Percentiles rank a stretch among this genome's conserved stretches.
phyloP scores from a whole-genome alignment of 768 basidiomycete species.

The Tricholoma sp. region DNA sequence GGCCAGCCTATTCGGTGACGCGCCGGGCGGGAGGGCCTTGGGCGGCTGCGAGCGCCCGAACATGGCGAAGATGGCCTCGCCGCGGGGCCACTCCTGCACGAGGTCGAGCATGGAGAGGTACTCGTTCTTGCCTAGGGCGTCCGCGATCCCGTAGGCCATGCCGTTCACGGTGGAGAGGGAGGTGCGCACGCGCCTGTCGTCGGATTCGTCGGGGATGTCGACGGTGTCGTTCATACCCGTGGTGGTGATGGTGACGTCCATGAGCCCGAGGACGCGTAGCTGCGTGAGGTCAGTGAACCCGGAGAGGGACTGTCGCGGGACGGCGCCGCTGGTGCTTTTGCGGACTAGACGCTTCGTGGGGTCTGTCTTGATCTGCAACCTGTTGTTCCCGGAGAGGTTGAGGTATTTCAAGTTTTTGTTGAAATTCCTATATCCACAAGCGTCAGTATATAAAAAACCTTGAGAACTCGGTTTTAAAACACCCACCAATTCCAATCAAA shows the following conservation, averaged over 20 bases:
- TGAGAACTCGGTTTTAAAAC: neutral
- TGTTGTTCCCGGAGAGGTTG: slow-evolving; percentile 95
- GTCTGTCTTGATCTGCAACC: slow-evolving; percentile 90
- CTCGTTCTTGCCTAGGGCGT: slow-evolving; percentile 78
- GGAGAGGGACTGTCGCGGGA: slow-evolving; percentile 44
- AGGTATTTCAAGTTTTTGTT: slow-evolving; percentile 91
- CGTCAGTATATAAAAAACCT: neutral
- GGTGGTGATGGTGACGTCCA: slow-evolving; percentile 88
- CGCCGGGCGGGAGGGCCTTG: slow-evolving; percentile 34
- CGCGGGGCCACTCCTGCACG: slow-evolving; percentile 77
- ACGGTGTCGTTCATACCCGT: slow-evolving; percentile 43
- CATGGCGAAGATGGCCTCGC: slow-evolving; percentile 93
- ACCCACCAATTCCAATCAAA: slow-evolving; percentile 99
- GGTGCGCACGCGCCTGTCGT: slow-evolving; percentile 88
- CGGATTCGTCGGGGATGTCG: slow-evolving; percentile 78
- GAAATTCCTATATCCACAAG: slow-evolving; percentile 70
- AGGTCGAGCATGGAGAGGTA: slow-evolving; percentile 88
- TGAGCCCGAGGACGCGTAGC: slow-evolving; percentile 88
- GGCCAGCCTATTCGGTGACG: slow-evolving; percentile 63
- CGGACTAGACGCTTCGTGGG: slow-evolving; percentile 27
- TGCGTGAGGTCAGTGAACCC: slow-evolving; percentile 86
- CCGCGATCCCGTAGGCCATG: slow-evolving; percentile 96
- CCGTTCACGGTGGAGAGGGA: slow-evolving; percentile 84
- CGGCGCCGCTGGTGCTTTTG: slow-evolving; percentile 17
- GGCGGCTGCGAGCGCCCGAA: slow-evolving; percentile 72